phyloP scores from a whole-genome alignment of 805 yeast genomes.

The Komagataella phaffii region DNA sequence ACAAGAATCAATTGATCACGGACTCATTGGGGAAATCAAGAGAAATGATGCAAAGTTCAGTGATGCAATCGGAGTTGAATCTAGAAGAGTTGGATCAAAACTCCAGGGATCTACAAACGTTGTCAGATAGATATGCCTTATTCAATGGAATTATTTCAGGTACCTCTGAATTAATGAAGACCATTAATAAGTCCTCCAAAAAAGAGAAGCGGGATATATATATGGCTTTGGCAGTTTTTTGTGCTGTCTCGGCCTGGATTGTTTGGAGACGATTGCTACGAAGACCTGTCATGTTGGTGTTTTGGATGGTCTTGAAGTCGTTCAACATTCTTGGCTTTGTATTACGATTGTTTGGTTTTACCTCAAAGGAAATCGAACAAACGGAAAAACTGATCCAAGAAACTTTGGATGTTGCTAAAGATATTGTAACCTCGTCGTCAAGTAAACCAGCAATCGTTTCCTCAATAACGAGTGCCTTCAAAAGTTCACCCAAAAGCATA shows the following conservation, averaged over 20 bases:
- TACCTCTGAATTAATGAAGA: constrained; percentile 31
- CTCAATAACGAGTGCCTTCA: background rate
- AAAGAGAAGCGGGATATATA: constrained; percentile 35
- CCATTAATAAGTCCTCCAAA: constrained; percentile 38
- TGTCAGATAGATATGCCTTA: constrained; percentile 27
- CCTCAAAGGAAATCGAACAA: background rate
- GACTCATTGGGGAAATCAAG: constrained; percentile 31
- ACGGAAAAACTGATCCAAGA: background rate
- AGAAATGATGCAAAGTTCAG: constrained; percentile 32
- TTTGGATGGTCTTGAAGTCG: constrained; percentile 32
- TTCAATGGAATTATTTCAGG: constrained; percentile 26
- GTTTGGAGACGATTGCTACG: constrained; percentile 33
- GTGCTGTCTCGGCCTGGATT: constrained; percentile 32
- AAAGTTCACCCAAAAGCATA: too few relatives aligned
- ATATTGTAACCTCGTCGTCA: background rate
- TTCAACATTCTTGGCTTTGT: constrained; percentile 8
- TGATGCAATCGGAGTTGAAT: constrained; percentile 37
- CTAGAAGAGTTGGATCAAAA: constrained; percentile 33
- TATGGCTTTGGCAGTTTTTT: constrained; percentile 29
- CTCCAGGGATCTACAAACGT: constrained; percentile 22
- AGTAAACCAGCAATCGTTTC: background rate
- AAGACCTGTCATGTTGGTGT: constrained; percentile 25
- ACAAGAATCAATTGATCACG: constrained; percentile 33
- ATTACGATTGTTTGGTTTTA: background rate
- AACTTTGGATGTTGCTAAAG: background rate